Conservation (phyloP, 139 green algal species). For the Chlorella vulgaris region DNA sequence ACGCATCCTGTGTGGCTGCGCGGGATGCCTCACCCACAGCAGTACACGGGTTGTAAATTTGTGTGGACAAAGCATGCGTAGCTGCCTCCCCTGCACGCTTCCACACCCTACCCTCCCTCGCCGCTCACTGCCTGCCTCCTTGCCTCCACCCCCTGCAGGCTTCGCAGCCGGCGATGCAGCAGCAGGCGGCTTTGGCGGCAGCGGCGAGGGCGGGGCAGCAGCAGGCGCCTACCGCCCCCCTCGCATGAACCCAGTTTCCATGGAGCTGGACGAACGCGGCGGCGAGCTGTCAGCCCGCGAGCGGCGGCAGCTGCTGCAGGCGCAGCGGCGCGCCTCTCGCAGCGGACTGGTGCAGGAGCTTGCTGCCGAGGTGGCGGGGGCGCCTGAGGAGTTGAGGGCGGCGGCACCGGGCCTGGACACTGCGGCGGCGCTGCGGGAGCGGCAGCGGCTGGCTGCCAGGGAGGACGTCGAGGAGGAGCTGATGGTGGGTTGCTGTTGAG, state of each 20-base stretch:
- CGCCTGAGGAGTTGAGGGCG: constrained; percentile 80
- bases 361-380: constrained; percentile 73
- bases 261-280: constrained; percentile 70
- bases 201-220: constrained; percentile 35
- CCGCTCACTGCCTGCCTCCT: too few relatives aligned
- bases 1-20: too few relatives aligned
- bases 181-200: constrained; percentile 9
- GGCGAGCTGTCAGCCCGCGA: constrained; percentile 36
- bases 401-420: constrained; percentile 46
- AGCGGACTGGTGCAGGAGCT: constrained; percentile 76
- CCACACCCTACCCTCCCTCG: too few relatives aligned
- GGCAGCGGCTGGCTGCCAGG: constrained; percentile 73
- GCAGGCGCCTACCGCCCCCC: constrained; percentile 88
- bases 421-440: constrained; percentile 56
- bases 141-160: not conserved
- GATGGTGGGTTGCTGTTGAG: constrained; percentile 57
- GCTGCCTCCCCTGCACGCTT: too few relatives aligned
- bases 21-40: too few relatives aligned
- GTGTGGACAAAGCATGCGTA: too few relatives aligned
- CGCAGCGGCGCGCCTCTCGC: constrained; percentile 52
- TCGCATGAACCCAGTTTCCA: constrained; percentile 82
- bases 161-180: not conserved
- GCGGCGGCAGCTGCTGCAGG: constrained; percentile 48
- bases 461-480: constrained; percentile 89
- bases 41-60: too few relatives aligned